phyloP scores from a whole-genome alignment of 2,329 filamentous ascomycete genomes.

The Epicoccum sorghinum region DNA sequence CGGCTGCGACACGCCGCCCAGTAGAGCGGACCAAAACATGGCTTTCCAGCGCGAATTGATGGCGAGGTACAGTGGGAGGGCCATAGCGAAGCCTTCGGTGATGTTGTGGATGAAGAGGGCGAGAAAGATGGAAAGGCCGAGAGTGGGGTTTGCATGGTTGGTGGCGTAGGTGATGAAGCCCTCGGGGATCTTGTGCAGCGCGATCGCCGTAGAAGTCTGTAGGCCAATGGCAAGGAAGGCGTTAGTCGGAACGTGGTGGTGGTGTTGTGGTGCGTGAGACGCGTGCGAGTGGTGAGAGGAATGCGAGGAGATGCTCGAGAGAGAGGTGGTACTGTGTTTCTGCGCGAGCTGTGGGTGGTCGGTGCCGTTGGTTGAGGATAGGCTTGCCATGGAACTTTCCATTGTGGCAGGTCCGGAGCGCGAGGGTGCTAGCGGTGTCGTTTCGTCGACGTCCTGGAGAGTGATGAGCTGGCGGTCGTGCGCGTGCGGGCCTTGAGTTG shows the following conservation, averaged over 20 bases:
- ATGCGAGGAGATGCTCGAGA: constrained; percentile 15
- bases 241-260: constrained; percentile 94
- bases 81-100: constrained; percentile 94
- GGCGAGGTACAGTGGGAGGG: constrained; percentile 89
- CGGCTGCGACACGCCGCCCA: constrained; percentile 88
- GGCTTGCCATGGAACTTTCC: constrained; percentile 27
- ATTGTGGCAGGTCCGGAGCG: constrained; percentile 33
- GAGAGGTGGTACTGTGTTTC: constrained; percentile 13
- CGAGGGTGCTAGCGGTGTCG: constrained; percentile 27
- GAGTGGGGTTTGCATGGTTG: constrained; percentile 88
- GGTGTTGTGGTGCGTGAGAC: constrained; percentile 63
- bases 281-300: constrained; percentile 23
- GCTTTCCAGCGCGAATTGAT: constrained; percentile 79
- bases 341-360: not conserved
- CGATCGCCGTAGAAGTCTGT: constrained; percentile 93
- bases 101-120: constrained; percentile 98
- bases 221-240: constrained; percentile 94
- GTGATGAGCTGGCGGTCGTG: constrained; percentile 37
- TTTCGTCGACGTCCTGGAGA: constrained; percentile 38
- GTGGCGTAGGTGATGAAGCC: constrained; percentile 91
- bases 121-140: constrained; percentile 92
- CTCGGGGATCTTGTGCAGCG: constrained; percentile 92
- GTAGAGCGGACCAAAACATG: constrained; percentile 80
- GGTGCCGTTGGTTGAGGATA: constrained; percentile 20
- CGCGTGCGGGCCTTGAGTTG: constrained; percentile 22